Evolutionary conservation across 176 grass and related monocot species (phyloP).

Genomic region (Triticum urartu): DNA sequence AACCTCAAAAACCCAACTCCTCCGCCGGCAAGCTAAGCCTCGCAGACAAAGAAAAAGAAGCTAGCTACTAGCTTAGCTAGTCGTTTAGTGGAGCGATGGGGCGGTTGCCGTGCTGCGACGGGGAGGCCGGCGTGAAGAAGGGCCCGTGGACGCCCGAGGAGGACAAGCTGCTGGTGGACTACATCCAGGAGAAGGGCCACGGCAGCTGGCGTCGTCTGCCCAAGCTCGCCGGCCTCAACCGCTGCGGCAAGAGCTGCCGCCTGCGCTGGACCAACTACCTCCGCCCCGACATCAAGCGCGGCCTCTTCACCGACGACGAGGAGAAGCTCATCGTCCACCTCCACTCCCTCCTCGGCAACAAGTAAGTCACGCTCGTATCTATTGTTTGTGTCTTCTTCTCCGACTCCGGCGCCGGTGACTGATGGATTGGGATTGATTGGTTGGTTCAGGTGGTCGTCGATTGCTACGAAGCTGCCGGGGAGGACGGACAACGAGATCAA

Average conservation of each 20-base stretch:
- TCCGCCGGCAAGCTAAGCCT: no score
- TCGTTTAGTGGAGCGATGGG: no score
- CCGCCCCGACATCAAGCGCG: constrained; percentile 80
- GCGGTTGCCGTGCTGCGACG: no score
- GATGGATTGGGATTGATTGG: neutral
- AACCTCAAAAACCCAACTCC: no score
- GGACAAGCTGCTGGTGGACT: constrained; percentile 58
- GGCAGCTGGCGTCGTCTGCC: constrained; percentile 87
- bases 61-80: no score
- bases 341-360: constrained; percentile 80
- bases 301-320: constrained; percentile 68
- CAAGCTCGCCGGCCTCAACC: constrained; percentile 77
- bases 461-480: constrained; percentile 67
- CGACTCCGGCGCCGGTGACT: neutral
- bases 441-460: constrained; percentile 70
- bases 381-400: neutral
- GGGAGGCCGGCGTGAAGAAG: constrained; percentile 49
- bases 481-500: constrained; percentile 97
- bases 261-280: constrained; percentile 95
- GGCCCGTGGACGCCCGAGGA: constrained; percentile 84
- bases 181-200: constrained; percentile 66
- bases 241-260: constrained; percentile 92
- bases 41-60: no score
- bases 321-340: constrained; percentile 80
- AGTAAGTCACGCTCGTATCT: constrained; percentile 18